phyloP scores from a whole-genome alignment of 208 protist genomes.

The Leptomonas pyrrhocoris region DNA sequence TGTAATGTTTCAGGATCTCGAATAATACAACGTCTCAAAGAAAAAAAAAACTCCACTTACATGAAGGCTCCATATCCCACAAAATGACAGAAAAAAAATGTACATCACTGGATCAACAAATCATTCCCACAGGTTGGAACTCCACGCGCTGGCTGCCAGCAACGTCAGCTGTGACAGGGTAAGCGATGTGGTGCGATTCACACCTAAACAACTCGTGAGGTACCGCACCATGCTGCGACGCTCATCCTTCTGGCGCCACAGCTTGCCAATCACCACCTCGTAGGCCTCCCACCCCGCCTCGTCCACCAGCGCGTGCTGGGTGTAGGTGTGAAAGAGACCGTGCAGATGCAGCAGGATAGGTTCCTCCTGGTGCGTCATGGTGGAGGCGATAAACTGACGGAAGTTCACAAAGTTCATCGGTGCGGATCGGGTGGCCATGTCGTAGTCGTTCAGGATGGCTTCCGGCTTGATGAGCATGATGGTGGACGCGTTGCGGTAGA shows the following conservation, averaged over 20 bases:
- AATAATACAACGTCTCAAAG: too few relatives aligned
- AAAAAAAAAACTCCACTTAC: too few relatives aligned
- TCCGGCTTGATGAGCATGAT: constrained; percentile 65
- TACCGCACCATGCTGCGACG: constrained; percentile 72
- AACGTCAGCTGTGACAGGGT: constrained; percentile 68
- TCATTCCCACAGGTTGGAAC: constrained; percentile 66
- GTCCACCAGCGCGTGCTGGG: constrained; percentile 39
- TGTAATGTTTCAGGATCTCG: too few relatives aligned
- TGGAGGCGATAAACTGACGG: constrained; percentile 70
- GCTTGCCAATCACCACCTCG: constrained; percentile 49
- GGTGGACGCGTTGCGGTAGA: constrained; percentile 67
- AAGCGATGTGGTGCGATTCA: constrained; percentile 66
- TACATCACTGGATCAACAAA: not conserved
- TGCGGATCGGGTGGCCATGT: constrained; percentile 76
- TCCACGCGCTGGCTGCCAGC: constrained; percentile 76
- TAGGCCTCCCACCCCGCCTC: constrained; percentile 77
- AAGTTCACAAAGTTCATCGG: constrained; percentile 76
- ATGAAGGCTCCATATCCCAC: too few relatives aligned
- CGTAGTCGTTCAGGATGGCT: constrained; percentile 73
- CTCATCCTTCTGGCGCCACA: constrained; percentile 67
- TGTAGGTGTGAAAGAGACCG: constrained; percentile 64
- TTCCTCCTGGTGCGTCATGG: constrained; percentile 86
- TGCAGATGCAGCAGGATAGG: constrained; percentile 79
- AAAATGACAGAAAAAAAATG: not conserved
- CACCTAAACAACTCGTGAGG: constrained; percentile 63